Percentiles rank a stretch among this genome's conserved stretches.
These are phyloP conservation scores for Cutaneotrichosporon sp. DNA, from an alignment of 1,284 basidiomycete genomes.

Conservation along the genomic window DNA sequence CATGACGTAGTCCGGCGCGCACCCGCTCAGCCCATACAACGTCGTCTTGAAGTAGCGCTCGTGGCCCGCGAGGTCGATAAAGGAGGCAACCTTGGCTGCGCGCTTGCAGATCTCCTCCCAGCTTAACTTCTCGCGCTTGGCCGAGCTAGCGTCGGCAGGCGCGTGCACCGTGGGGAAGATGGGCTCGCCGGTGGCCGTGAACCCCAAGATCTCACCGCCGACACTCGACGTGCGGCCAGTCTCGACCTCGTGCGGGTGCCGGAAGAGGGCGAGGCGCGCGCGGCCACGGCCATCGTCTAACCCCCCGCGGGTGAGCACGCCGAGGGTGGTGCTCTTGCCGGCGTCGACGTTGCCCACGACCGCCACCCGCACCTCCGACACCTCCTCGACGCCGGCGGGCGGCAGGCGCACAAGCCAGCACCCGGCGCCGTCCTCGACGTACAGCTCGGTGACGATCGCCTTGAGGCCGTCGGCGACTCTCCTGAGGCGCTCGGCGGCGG, in stretches of 20 bases:
- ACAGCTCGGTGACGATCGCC: slow-evolving; percentile 47
- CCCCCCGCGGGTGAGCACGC: slow-evolving; percentile 65
- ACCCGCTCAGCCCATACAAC: slow-evolving; percentile 90
- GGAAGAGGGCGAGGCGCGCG: slow-evolving; percentile 87
- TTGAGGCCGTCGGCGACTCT: slow-evolving; percentile 31
- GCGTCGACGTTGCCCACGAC: slow-evolving; percentile 86
- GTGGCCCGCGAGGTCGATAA: slow-evolving; percentile 90
- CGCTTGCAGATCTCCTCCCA: slow-evolving; percentile 96
- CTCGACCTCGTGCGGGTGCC: slow-evolving; percentile 98
- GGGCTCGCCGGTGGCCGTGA: slow-evolving; percentile 69
- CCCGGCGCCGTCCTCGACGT: slow-evolving; percentile 30
- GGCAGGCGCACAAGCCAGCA: slow-evolving; percentile 48
- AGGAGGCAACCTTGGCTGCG: slow-evolving; percentile 90
- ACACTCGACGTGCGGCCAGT: slow-evolving; percentile 92
- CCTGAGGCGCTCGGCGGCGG: slow-evolving; percentile 32
- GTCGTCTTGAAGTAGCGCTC: slow-evolving; percentile 83
- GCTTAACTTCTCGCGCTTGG: slow-evolving; percentile 76
- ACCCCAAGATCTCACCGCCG: slow-evolving; percentile 95
- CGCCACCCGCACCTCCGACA: slow-evolving; percentile 85
- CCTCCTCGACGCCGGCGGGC: slow-evolving; percentile 52
- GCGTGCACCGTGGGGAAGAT: slow-evolving; percentile 65
- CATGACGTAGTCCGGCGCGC: slow-evolving; percentile 91
- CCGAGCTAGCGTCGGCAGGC: slow-evolving; percentile 66
- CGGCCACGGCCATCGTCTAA: slow-evolving; percentile 94
- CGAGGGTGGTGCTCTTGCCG: slow-evolving; percentile 91